Evolutionary conservation across 768 basidiomycete species (phyloP).

Genomic region (Solioccasus polychromus): DNA sequence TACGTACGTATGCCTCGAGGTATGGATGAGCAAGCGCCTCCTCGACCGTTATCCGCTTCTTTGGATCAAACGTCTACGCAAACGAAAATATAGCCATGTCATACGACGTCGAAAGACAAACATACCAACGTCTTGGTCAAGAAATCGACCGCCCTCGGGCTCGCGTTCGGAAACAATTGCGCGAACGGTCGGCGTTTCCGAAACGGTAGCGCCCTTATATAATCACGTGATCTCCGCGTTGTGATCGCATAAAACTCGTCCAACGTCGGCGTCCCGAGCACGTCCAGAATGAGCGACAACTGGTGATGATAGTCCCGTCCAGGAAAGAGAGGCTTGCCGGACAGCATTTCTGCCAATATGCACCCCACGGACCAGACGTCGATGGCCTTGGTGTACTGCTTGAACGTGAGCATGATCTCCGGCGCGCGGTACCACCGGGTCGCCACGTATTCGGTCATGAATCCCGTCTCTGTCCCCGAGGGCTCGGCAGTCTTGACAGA

Average conservation of each 20-base stretch:
- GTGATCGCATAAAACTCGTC: slow-evolving; percentile 99
- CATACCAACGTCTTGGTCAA: slow-evolving; percentile 80
- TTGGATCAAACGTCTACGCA: slow-evolving; percentile 89
- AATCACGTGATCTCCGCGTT: slow-evolving; percentile 87
- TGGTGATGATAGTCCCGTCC: slow-evolving; percentile 98
- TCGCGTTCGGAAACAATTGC: slow-evolving; percentile 88
- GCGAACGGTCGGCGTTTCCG: slow-evolving; percentile 82
- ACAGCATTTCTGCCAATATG: slow-evolving; percentile 95
- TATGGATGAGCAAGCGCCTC: slow-evolving; percentile 95
- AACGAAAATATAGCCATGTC: no score
- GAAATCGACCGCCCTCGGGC: slow-evolving; percentile 70
- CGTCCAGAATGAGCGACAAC: slow-evolving; percentile 90
- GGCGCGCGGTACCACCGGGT: slow-evolving; percentile 99
- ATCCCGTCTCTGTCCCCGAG: slow-evolving; percentile 78
- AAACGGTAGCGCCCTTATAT: slow-evolving; percentile 93
- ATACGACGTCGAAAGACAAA: no score
- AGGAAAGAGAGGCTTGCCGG: slow-evolving; percentile 93
- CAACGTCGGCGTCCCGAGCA: slow-evolving; percentile 93
- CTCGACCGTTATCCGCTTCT: slow-evolving; percentile 93
- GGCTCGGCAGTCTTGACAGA: slow-evolving; percentile 84
- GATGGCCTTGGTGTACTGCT: slow-evolving; percentile 96
- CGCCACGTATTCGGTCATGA: slow-evolving; percentile 98
- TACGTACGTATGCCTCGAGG: slow-evolving; percentile 81
- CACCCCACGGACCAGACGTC: slow-evolving; percentile 88
- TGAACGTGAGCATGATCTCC: slow-evolving; percentile 99